Base-by-base conservation (phyloP, 139 green algal genomes). In the Ulvella scutata region DNA sequence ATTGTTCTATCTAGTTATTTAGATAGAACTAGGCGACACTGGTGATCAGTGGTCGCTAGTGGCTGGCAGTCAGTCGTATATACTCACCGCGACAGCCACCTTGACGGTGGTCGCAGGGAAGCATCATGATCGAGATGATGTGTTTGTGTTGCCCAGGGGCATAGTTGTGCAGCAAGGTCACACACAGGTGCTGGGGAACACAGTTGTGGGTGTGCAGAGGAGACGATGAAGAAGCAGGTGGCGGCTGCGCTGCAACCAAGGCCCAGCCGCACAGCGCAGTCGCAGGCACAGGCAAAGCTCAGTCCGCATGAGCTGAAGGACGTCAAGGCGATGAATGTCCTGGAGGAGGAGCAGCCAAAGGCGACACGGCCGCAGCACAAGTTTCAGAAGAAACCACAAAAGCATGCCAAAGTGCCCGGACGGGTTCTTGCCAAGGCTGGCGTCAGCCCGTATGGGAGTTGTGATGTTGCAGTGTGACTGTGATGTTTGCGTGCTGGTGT, bases 371-470 rank as follows among this genome's bases (percentile, higher is more conserved):
- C 87, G 9, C 84, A 86, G 17, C 82, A 91, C 79, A 92, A 92
- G 79, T 93, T 94, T 61, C 83, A 96, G 34, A 94, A 94, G 77
- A 94, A 94, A 77, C 74, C 85, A 20, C 37, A 78, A 38, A 13
- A 84, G 10, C 33, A 96, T 94, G 76, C 88, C 86, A 2, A 77
- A 80, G 43, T 36, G 85, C 0, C 85, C 86, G 2, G 36, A 79
- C 40, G 43, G 39, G 40, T 67, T n/a, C 51, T 67, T 38, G 74
- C 29, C 74, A 86, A 35, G 59, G 43, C 28, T 39, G 26, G 73
- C 21, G 7, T 72, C 23, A 36, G 39, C 40, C 28, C 38, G 73
- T 72, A 59, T 67, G 40, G 38, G 38, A 44, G 20, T n/a, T 29
- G 80, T 74, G 35, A 72, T 74, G 43, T 62, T n/a, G 62, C 44